phyloP scores from a whole-genome alignment of 352 stramenopile genomes.

The Discostella stelligera region DNA sequence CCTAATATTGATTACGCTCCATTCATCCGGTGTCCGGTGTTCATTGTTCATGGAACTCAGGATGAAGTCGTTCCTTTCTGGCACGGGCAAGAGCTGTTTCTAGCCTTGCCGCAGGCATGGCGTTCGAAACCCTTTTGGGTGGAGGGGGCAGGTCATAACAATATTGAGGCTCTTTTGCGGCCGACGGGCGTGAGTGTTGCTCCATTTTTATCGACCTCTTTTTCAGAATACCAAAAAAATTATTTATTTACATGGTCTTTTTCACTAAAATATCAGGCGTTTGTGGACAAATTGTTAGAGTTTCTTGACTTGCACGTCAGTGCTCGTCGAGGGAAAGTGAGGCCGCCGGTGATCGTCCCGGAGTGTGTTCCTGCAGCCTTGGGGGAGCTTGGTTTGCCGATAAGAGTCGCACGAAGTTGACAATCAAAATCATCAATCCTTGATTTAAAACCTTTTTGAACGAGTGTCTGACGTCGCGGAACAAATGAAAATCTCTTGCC shows the following conservation, averaged over 20 bases:
- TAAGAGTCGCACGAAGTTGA: slow-evolving; percentile 5
- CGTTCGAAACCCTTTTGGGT: slow-evolving; percentile 97
- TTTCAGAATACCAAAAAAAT: not conserved
- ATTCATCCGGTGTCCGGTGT: slow-evolving; percentile 88
- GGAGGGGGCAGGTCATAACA: slow-evolving; percentile 96
- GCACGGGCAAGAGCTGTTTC: slow-evolving; percentile 92
- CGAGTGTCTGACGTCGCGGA: not conserved
- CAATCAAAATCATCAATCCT: not conserved
- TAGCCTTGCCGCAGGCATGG: slow-evolving; percentile 89
- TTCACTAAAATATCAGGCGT: slow-evolving; percentile 32
- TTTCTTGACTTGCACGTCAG: slow-evolving; percentile 80
- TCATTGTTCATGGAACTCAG: slow-evolving; percentile 97
- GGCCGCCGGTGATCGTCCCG: slow-evolving; percentile 57
- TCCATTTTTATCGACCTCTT: not conserved
- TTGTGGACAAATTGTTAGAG: slow-evolving; percentile 80
- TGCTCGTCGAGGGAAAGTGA: slow-evolving; percentile 59
- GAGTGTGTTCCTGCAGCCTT: slow-evolving; percentile 73
- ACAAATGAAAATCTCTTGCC: not conserved
- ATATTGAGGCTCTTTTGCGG: slow-evolving; percentile 94
- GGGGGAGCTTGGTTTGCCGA: slow-evolving; percentile 51
- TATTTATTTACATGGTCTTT: not conserved
- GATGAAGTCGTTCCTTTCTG: slow-evolving; percentile 99
- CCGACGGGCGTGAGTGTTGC: slow-evolving; percentile 50
- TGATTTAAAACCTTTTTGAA: not conserved
- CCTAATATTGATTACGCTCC: slow-evolving; percentile 93